Base-by-base conservation (phyloP, 257 asterid genomes). In the Schizonepeta tenuifolia region DNA sequence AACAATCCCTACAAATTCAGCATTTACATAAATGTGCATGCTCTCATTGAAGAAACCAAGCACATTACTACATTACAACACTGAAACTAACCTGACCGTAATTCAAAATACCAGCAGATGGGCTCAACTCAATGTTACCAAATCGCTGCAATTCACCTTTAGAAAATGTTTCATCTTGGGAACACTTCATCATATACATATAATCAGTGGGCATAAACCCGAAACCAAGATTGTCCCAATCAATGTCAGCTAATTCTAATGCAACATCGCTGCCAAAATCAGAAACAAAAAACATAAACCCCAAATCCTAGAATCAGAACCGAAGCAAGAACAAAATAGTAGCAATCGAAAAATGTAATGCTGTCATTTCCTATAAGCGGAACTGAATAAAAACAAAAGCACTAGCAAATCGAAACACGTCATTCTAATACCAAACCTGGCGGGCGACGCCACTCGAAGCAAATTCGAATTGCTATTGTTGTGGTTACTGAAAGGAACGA, bases 121-220 rank as follows among this genome's bases (percentile, higher is more conserved):
- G 98, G 83, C 89, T 95, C 93, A 95, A 78, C 85, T 92, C 97
- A 65, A 92, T 88, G 86, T 95, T 95, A 71, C 98, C 96, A 77
- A 95, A 95, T 55, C 94, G 77, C 79, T 83, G 88, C 55, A 95
- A 81, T 75, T 87, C 96, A 21, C 96, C 99, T 40, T 83, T 80
- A 3, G 89, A 62, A 77, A 95, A 95, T 65, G 65, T 60, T 60
- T 85, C 96, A 1, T 87, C 96, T 79, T 77, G 86, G 64, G 93
- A 65, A 79, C 99, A 95, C 72, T 88, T 92, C 95, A 87, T 92
- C 74, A 73, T 66, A 74, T 90, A 95, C 99, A 95, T 95, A 73
- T 88, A 92, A 84, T 95, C 99, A 64, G 98, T 90, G 61, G 90
- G 82, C 79, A 75, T 74, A 65, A 90, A 72, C 75, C 86, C 85